Conservation (phyloP, 306 rosid genomes). For the Inga oerstediana region DNA sequence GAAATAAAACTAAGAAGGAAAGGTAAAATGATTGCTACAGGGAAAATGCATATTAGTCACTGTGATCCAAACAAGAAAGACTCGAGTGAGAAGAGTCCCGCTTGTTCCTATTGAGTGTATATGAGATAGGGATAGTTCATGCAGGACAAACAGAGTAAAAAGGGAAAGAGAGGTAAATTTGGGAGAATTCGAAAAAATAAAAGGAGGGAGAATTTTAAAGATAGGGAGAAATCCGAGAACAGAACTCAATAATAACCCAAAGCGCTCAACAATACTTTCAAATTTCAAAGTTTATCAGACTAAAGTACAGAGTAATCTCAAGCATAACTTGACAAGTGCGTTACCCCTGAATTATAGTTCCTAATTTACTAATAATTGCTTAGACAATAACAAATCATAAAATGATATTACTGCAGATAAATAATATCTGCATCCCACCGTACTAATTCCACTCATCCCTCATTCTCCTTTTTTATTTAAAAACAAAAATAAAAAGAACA, state of each 20-base stretch:
- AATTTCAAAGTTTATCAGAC: not conserved
- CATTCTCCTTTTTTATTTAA: not conserved
- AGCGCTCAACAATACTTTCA: not conserved
- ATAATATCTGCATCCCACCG: not conserved
- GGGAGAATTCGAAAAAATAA: not conserved
- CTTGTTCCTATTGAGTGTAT: not conserved
- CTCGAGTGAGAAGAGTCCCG: conserved; percentile 7
- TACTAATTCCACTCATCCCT: not conserved
- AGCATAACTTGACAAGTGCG: not conserved
- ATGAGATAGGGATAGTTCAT: conserved; percentile 17
- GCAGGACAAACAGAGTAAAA: not conserved
- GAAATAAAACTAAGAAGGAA: too few relatives aligned
- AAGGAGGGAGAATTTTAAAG: not conserved
- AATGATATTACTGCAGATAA: not conserved
- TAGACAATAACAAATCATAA: not conserved
- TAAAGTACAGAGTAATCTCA: not conserved
- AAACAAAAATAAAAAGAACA: not conserved
- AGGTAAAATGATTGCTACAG: too few relatives aligned
- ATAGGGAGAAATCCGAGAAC: not conserved
- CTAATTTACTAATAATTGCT: not conserved
- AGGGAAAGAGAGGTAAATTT: not conserved
- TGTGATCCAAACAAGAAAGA: not conserved
- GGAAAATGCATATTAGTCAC: too few relatives aligned
- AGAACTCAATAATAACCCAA: not conserved
- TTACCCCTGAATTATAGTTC: not conserved